Evolutionary conservation across 192 early-diverging fungal species (phyloP), one percentile per base, ranked within the genome.

Genomic region (Linnemannia hyalina): DNA sequence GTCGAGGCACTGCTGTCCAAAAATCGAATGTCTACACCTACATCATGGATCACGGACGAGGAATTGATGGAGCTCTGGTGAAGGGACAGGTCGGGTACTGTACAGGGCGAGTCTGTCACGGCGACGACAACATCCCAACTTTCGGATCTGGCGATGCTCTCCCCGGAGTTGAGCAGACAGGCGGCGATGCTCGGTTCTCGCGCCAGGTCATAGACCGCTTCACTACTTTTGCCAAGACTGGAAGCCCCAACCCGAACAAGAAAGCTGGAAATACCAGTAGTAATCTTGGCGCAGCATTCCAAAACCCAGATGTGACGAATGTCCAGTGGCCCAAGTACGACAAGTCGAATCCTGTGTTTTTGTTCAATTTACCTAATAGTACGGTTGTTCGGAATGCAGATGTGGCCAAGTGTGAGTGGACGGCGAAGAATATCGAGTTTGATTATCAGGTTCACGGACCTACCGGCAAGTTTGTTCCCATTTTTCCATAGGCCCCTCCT

Each of bases 131-230:
- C 11, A 42, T 46, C 32, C 78, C 78, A 18, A 65, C 54, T 3
- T 80, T 80, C 32, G 78, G 70, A 13, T 49, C 65, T 6, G 55
- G 52, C 1, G 78, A 80, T 63, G 26, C 46, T 4, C 8, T 80
- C 6, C 20, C 44, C 2, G 71, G 41, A 4, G 41, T 73, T 23
- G 29, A 55, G 23, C 70, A 80, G 40, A 80, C 78, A 13, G 70
- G 55, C 6, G 55, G 65, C 71, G 78, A 73, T 40, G 70, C 70
- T 26, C 54, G 78, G 55, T 73, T 73, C 71, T 60, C 78, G 40
- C 78, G 70, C 0, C 78, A 80, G 54, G 36, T 79, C 11, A 79
- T 79, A 60, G 77, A 79, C 22, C 52, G 77, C 11, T 60, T 72
- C 9, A 20, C 78, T 6, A 80, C 70, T 0, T 80, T 80, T 73